Conservation (phyloP, 176 grass and related monocot genomes). For the Oryza glaberrima region DNA sequence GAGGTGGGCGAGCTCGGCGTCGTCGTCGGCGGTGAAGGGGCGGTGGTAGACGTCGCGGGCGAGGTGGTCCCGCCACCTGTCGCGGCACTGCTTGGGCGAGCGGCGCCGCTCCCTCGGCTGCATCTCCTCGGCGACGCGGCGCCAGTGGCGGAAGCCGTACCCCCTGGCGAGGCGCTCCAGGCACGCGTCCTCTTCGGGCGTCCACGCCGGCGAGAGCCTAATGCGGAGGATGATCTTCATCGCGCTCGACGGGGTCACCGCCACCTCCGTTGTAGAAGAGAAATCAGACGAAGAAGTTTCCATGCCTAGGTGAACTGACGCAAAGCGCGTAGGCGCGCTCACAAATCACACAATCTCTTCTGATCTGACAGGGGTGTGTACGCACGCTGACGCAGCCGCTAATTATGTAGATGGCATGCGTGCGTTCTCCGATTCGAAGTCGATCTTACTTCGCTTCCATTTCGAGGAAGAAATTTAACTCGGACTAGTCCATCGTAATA, state of each 20-base stretch:
- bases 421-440: not conserved
- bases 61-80: conserved; percentile 27
- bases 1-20: conserved; percentile 19
- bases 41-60: conserved; percentile 29
- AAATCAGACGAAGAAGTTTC: not conserved
- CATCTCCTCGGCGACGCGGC: conserved; percentile 1
- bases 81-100: not conserved
- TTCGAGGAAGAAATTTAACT: not conserved
- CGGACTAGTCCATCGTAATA: not conserved
- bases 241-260: not conserved
- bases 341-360: not conserved
- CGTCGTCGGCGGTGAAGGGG: conserved; percentile 31
- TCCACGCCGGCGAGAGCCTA: not conserved
- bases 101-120: not conserved
- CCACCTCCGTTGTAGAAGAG: not conserved
- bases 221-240: not conserved
- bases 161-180: not conserved
- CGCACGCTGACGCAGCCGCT: not conserved
- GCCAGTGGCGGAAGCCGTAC: conserved; percentile 14
- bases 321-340: not conserved
- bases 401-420: not conserved
- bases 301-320: not conserved
- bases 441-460: not conserved
- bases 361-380: not conserved
- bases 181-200: not conserved